Evolutionary conservation across 2,329 filamentous ascomycete genomes (phyloP), one percentile per base, ranked within the genome.

Genomic region (Colletotrichum sp.): DNA sequence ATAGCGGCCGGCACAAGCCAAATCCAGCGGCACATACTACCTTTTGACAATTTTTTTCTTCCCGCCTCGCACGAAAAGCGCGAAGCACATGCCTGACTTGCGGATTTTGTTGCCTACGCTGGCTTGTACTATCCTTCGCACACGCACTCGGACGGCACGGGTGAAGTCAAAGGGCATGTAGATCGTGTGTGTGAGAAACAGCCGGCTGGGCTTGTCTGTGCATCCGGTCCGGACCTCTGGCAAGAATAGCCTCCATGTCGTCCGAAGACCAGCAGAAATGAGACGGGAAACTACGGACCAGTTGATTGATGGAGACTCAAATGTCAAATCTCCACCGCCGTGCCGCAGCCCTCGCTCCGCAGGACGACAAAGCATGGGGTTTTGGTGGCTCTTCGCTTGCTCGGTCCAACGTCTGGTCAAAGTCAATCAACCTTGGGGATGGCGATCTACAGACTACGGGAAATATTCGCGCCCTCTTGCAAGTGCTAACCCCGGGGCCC

Each of bases 301-400:
- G 30, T 64, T 76, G 74, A 73, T 76, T 76, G 70, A 76, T 76
- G 74, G 74, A 73, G 71, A 76, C 70, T 36, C n/a, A 21, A 49
- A 28, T 68, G 28, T 21, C 63, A 36, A 69, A 73, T 73, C 74
- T 60, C 74, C 74, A 76, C 74, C 44, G 59, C 73, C 57, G 52
- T 57, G 64, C 74, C 64, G 59, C 65, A 76, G 65, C 71, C 16
- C 64, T 67, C 73, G 44, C 64, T 74, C 59, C 64, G 71, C 70
- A 73, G 68, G 70, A 73, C 74, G 68, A 62, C 64, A 18, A 59
- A 76, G 49, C 70, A 73, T 76, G 70, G 64, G 64, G 57, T 60
- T 30, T 36, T 71, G 32, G 64, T 76, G 64, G 73, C 55, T 49
- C 73, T 72, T 68, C 70, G 69, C 70, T 76, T 68, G 70, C 49